Evolutionary conservation across 106 monocot genomes (phyloP).

Genomic region (Dendrobium officinale): DNA sequence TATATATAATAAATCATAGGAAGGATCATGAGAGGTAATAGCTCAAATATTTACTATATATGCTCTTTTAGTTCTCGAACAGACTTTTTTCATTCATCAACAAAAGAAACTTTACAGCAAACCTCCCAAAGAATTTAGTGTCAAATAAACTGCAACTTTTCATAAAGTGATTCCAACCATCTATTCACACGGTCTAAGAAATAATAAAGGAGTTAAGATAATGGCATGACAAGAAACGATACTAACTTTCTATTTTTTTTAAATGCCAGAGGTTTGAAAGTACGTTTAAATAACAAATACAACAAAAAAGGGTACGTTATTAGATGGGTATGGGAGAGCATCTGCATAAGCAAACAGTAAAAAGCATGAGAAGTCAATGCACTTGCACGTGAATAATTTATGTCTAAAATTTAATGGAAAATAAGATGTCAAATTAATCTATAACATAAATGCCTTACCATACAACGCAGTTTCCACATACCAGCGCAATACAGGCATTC

Average conservation of each 20-base stretch:
- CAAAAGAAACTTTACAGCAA: background rate
- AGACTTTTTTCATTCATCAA: no score
- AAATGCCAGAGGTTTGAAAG: background rate
- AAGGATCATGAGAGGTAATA: no score
- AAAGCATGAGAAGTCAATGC: background rate
- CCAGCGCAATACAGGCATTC: conserved; percentile 98
- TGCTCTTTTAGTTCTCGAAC: no score
- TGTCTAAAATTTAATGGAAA: background rate
- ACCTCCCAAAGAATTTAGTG: background rate
- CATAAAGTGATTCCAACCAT: background rate
- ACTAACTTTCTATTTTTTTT: background rate
- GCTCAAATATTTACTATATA: no score
- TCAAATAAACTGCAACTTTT: background rate
- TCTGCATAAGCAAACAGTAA: background rate
- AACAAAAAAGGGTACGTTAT: background rate
- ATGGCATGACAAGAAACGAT: background rate
- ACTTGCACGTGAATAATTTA: background rate
- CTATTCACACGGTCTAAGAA: background rate
- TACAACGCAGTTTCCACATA: conserved; percentile 92
- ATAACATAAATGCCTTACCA: conserved; percentile 46
- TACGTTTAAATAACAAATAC: background rate
- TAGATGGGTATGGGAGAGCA: background rate
- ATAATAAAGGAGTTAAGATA: background rate
- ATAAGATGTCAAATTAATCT: background rate
- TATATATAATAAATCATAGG: no score